Base-by-base conservation (phyloP, 2,329 filamentous ascomycete species). In the Ceratocystis smalleyi region DNA sequence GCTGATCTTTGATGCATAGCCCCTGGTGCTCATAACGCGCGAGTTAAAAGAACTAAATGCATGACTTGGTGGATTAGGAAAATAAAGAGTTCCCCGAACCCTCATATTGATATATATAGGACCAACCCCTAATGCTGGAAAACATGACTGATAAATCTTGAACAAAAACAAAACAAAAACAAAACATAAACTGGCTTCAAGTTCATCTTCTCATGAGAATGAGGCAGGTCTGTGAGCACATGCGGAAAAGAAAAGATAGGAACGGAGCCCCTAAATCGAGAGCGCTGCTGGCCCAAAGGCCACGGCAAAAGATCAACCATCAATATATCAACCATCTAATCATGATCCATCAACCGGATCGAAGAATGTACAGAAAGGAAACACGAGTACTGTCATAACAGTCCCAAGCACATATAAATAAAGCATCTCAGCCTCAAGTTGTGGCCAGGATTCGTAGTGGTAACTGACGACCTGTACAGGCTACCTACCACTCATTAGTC, bases 401-500 rank as follows among this genome's bases (percentile, higher is more conserved):
- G 59, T 30, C 22, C 10, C 17, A 19, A 67, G 24, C 57, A 62
- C 61, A 35, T 27, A n/a, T 35, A 17, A 47, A 27, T 5, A 15
- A 3, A 15, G 22, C 27, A 35, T 57, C 27, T 35, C 35, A 8
- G 10, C 5, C 3, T 27, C 5, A 15, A 51, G 12, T 22, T 24
- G 3, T 24, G 22, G 2, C 22, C 10, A 15, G 22, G 22, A 10
- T n/a, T 24, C 19, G 12, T 4, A 51, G 22, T 1, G 1, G 22
- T 15, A 51, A 15, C 10, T 4, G 2, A 59, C 5, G 61, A 24
- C 45, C 2, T 55, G 24, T 47, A 51, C 17, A 22, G 35, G 43
- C 60, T 63, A 59, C 59, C 61, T 43, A 60, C 40, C 59, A 65
- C 55, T 60, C 63, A 24, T 27, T 55, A 59, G 49, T n/a, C 24